phyloP scores from a whole-genome alignment of 1,139 yeast genomes.

The Blastobotrys capitulatus region DNA sequence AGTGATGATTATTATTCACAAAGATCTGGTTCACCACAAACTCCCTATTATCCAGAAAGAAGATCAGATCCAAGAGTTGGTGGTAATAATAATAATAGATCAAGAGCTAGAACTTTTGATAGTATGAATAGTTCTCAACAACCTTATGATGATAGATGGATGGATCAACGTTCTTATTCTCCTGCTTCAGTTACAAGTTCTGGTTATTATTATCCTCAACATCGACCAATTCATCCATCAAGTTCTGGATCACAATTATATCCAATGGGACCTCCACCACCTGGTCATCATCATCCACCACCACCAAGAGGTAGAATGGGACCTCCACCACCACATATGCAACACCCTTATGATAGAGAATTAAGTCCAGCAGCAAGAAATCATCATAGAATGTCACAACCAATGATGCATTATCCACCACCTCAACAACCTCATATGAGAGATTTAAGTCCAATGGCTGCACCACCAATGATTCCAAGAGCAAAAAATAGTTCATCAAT shows the following conservation, averaged over 20 bases:
- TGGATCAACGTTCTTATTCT: background rate
- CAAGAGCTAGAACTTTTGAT: constrained; percentile 6
- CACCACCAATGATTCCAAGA: constrained; percentile 1
- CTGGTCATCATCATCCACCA: background rate
- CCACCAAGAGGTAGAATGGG: background rate
- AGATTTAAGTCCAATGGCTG: background rate
- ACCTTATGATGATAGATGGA: background rate
- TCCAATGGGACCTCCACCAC: constrained; percentile 1
- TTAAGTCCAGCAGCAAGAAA: background rate
- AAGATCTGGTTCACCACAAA: no score
- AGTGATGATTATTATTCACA: background rate
- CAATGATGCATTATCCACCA: background rate
- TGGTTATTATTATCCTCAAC: constrained; percentile 6
- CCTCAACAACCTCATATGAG: background rate
- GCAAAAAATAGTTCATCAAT: constrained; percentile 1
- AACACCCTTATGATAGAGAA: constrained; percentile 3
- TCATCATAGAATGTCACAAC: background rate
- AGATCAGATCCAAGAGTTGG: background rate
- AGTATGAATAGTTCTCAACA: background rate
- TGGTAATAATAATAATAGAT: background rate
- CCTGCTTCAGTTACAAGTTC: constrained; percentile 3
- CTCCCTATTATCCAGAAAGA: no score
- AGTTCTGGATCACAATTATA: background rate
- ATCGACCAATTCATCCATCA: constrained; percentile 2
- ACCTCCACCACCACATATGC: background rate